These are phyloP conservation scores for Trichophyton benhamiae DNA, from an alignment of 2,329 filamentous ascomycete genomes.

Conservation along the genomic window DNA sequence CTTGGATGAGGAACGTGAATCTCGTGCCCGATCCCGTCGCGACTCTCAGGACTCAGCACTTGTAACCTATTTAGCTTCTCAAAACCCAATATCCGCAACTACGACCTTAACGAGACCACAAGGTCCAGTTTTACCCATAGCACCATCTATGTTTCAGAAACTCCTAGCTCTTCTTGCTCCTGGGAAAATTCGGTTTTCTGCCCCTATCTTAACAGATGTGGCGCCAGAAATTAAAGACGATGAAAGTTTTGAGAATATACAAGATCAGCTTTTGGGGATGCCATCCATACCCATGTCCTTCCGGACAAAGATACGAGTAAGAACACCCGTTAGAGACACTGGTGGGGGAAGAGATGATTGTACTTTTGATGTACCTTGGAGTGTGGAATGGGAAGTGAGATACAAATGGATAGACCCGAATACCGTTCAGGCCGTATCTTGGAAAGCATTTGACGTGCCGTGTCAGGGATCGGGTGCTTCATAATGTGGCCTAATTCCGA, in stretches of 20 bases:
- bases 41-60: neutral
- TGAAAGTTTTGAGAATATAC: neutral
- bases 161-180: conserved; percentile 23
- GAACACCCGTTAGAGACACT: neutral
- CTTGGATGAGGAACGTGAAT: neutral
- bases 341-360: neutral
- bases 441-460: neutral
- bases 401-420: conserved; percentile 29
- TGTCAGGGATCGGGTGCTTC: neutral
- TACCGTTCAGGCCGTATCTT: conserved; percentile 2
- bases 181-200: conserved; percentile 29
- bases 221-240: neutral
- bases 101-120: neutral
- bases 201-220: conserved; percentile 24
- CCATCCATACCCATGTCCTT: neutral
- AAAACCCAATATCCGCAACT: neutral
- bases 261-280: neutral
- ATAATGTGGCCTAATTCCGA: neutral
- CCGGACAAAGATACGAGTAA: neutral
- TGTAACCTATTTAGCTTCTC: neutral
- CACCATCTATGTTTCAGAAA: conserved; percentile 10
- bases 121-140: neutral
- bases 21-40: neutral
- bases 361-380: conserved; percentile 13
- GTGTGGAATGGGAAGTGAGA: conserved; percentile 28